Conservation (phyloP, 768 basidiomycete species). For the Phaeotremella fagi region DNA sequence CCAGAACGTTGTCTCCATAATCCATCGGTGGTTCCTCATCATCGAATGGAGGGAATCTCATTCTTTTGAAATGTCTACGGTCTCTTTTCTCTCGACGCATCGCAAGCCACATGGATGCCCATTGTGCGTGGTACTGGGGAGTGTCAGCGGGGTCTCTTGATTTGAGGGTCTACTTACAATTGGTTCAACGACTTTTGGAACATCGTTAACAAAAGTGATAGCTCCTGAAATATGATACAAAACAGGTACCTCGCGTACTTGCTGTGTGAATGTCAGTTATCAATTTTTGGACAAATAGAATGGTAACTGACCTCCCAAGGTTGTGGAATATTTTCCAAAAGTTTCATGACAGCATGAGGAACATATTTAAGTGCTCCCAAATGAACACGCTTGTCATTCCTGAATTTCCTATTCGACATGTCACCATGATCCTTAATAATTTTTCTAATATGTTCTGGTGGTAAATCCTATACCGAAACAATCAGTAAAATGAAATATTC, state of each 20-base stretch:
- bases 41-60: constrained; percentile 99
- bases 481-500: constrained; percentile 14
- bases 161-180: constrained; percentile 52
- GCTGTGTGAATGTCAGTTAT: constrained; percentile 49
- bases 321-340: constrained; percentile 95
- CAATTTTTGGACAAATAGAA: constrained; percentile 1
- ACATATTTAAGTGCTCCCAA: constrained; percentile 92
- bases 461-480: constrained; percentile 64
- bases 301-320: constrained; percentile 68
- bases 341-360: constrained; percentile 98
- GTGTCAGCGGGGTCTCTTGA: background rate
- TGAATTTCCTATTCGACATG: constrained; percentile 98
- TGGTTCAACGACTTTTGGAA: constrained; percentile 93
- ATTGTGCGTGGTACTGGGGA: constrained; percentile 81
- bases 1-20: constrained; percentile 97
- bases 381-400: constrained; percentile 99
- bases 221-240: constrained; percentile 99
- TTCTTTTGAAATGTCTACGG: constrained; percentile 97
- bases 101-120: constrained; percentile 99
- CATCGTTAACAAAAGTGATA: constrained; percentile 98
- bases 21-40: constrained; percentile 98
- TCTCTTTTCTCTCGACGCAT: constrained; percentile 99
- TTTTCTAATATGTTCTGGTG: constrained; percentile 97
- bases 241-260: constrained; percentile 97
- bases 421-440: constrained; percentile 99